Percentiles rank a stretch among this genome's conserved stretches.
Evolutionary conservation across 2,329 filamentous ascomycete genomes (phyloP).

Genomic region (Cladobotryum mycophilum): DNA sequence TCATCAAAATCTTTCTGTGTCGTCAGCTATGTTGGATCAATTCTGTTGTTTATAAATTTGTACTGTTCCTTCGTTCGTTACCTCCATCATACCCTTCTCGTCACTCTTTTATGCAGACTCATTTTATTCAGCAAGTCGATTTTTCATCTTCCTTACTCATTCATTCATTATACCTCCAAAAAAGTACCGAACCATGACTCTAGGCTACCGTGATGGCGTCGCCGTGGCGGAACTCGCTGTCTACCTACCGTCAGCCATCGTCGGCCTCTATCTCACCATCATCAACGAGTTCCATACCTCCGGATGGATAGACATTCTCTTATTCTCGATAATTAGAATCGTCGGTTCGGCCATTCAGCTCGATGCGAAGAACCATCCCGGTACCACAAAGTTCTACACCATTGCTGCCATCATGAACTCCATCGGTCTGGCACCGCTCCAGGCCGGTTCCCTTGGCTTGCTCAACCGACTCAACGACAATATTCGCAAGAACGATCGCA

Average conservation of each 20-base stretch:
- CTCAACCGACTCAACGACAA: slow-evolving; percentile 1
- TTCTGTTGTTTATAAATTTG: no score
- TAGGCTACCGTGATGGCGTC: not conserved
- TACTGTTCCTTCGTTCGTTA: no score
- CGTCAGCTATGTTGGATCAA: no score
- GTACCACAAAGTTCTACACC: not conserved
- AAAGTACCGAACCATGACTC: not conserved
- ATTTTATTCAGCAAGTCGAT: no score
- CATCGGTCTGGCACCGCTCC: not conserved
- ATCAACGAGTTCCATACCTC: slow-evolving; percentile 3
- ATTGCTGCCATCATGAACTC: slow-evolving; percentile 2
- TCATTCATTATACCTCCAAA: not conserved
- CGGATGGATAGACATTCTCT: not conserved
- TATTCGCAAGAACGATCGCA: not conserved
- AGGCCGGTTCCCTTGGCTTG: not conserved
- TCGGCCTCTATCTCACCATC: not conserved
- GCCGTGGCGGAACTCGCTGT: not conserved
- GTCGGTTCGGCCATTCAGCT: slow-evolving; percentile 1
- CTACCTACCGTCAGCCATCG: not conserved
- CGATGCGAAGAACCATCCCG: not conserved
- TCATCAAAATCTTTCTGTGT: no score
- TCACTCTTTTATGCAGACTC: not conserved
- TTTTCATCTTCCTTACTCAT: no score
- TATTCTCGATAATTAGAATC: not conserved
- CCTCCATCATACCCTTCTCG: not conserved